phyloP scores from a whole-genome alignment of 2,329 filamentous ascomycete genomes.

The Huntiella omanensis region DNA sequence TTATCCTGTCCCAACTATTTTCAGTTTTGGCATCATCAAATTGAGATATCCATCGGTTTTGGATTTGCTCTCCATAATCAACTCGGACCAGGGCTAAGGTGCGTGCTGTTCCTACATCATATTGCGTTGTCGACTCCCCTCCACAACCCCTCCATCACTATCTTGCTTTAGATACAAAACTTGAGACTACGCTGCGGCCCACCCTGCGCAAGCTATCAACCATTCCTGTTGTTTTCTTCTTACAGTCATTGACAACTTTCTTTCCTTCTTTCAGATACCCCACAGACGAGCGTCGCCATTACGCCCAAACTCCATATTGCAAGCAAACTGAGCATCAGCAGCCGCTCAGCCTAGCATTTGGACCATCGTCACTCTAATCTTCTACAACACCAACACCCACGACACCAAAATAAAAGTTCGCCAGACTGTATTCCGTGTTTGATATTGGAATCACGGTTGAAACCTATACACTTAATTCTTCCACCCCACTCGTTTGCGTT shows the following conservation, averaged over 20 bases:
- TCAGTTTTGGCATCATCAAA: too few relatives aligned
- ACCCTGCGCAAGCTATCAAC: not conserved
- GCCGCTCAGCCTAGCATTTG: slow-evolving; percentile 4
- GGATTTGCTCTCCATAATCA: too few relatives aligned
- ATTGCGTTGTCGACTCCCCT: not conserved
- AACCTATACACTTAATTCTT: slow-evolving; percentile 2
- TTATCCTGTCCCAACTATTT: too few relatives aligned
- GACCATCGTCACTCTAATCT: not conserved
- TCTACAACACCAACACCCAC: not conserved
- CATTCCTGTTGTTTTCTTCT: slow-evolving; percentile 7
- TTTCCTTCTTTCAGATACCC: slow-evolving; percentile 9
- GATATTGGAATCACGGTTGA: not conserved
- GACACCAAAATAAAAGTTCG: too few relatives aligned
- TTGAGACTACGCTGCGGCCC: slow-evolving; percentile 7
- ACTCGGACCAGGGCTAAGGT: too few relatives aligned
- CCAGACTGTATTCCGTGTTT: not conserved
- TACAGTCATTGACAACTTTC: slow-evolving; percentile 2
- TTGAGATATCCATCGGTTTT: too few relatives aligned
- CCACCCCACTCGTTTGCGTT: not conserved
- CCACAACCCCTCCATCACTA: not conserved
- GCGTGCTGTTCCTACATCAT: too few relatives aligned
- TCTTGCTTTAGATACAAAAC: slow-evolving; percentile 7
- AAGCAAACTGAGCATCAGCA: slow-evolving; percentile 1
- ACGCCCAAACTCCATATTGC: not conserved
- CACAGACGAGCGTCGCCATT: slow-evolving; percentile 1